Evolutionary conservation across 2,329 filamentous ascomycete genomes (phyloP).

Genomic region (Xylaria arbuscula): DNA sequence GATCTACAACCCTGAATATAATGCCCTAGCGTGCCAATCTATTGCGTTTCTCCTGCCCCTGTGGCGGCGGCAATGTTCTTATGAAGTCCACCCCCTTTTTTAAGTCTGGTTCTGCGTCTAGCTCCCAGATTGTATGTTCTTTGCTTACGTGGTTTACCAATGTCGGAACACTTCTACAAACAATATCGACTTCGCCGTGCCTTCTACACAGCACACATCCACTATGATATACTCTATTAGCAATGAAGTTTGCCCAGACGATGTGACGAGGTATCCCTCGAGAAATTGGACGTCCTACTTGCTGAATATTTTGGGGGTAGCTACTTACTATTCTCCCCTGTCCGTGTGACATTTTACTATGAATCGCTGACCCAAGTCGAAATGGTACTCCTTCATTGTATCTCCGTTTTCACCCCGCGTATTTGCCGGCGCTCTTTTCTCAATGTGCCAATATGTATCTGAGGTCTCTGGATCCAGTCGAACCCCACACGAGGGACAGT

Average conservation of each 20-base stretch:
- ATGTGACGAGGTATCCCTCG: background rate
- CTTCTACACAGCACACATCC: conserved; percentile 51
- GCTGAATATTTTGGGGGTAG: too few species aligned
- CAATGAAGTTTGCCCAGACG: background rate
- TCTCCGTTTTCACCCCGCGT: conserved; percentile 26
- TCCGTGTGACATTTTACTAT: conserved; percentile 54
- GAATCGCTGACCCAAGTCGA: conserved; percentile 51
- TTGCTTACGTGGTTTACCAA: conserved; percentile 50
- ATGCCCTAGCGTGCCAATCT: background rate
- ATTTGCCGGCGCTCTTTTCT: conserved; percentile 40
- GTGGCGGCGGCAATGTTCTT: background rate
- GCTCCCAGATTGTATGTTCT: conserved; percentile 20
- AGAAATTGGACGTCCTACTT: too few species aligned
- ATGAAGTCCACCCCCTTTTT: conserved; percentile 7
- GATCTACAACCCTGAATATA: background rate
- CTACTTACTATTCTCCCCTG: conserved; percentile 44
- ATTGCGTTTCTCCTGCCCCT: background rate
- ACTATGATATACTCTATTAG: conserved; percentile 2
- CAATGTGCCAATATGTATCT: conserved; percentile 48
- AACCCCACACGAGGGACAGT: conserved; percentile 47
- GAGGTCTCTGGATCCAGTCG: conserved; percentile 43
- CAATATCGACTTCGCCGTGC: conserved; percentile 45
- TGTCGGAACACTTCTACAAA: conserved; percentile 47
- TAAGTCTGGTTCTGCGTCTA: conserved; percentile 21
- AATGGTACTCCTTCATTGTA: conserved; percentile 46